Percentiles rank a stretch among this genome's conserved stretches.
phyloP scores from a whole-genome alignment of 257 asterid species.

The Nemophila menziesii region DNA sequence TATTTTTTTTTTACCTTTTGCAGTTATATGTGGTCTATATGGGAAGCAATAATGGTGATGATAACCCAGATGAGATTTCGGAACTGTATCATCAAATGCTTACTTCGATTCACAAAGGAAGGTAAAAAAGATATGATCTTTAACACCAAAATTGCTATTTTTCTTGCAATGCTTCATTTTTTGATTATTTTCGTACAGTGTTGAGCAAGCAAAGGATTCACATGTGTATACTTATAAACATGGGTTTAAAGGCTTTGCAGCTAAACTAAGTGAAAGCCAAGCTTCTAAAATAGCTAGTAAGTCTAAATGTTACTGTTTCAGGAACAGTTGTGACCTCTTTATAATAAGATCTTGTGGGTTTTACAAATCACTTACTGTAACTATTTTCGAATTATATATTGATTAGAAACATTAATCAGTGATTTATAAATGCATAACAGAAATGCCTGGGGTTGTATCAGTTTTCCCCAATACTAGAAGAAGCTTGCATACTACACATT shows the following conservation, averaged over 20 bases:
- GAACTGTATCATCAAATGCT: conserved; percentile 70
- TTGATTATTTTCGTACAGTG: conserved; percentile 30
- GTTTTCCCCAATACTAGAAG: conserved; percentile 83
- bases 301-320: no score
- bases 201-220: conserved; percentile 63
- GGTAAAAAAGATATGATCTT: conserved; percentile 27
- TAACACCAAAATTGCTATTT: not conserved
- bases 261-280: conserved; percentile 68
- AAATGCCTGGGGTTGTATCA: conserved; percentile 87
- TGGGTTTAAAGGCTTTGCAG: conserved; percentile 95
- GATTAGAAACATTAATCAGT: not conserved
- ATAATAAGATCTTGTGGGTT: no score
- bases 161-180: not conserved
- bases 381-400: no score
- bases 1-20: conserved; percentile 2
- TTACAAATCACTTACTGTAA: no score
- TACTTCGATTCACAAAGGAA: conserved; percentile 59
- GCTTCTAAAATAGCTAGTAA: conserved; percentile 69
- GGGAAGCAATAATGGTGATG: conserved; percentile 64
- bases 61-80: conserved; percentile 66
- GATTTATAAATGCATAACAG: conserved; percentile 25
- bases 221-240: conserved; percentile 80
- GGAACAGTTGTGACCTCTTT: no score
- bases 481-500: conserved; percentile 85
- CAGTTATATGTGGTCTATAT: conserved; percentile 93